Evolutionary conservation across 108 stramenopile genomes (phyloP).

Genomic region (Pelagomonas calceolata): DNA sequence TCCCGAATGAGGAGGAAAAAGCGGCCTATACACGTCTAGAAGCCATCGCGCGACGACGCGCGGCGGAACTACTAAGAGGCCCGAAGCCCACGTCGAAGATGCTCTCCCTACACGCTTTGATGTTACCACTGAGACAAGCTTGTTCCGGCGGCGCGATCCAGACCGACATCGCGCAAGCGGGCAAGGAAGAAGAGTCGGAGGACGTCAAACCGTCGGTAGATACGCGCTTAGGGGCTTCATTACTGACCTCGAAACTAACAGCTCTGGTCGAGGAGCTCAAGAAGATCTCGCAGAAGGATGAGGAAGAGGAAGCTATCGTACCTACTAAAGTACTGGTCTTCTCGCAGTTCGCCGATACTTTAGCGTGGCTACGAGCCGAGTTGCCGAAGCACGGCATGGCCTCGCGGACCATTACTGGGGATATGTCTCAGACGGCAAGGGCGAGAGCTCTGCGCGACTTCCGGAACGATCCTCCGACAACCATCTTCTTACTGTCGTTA

Average conservation of each 20-base stretch:
- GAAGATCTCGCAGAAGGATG: too few relatives aligned
- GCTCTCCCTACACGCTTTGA: constrained; percentile 9
- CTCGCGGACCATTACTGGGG: constrained; percentile 32
- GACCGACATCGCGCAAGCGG: not conserved
- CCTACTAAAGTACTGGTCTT: constrained; percentile 36
- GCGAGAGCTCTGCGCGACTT: constrained; percentile 39
- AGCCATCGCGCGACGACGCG: constrained; percentile 5
- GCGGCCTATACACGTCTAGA: constrained; percentile 26
- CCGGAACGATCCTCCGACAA: constrained; percentile 36
- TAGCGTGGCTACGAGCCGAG: constrained; percentile 29
- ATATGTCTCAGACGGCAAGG: constrained; percentile 34
- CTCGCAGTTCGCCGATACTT: constrained; percentile 34
- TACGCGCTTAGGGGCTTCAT: too few relatives aligned
- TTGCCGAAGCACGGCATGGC: constrained; percentile 39
- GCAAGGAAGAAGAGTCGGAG: not conserved
- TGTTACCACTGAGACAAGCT: constrained; percentile 25
- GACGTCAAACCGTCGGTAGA: too few relatives aligned
- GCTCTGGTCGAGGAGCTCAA: too few relatives aligned
- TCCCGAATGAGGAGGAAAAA: constrained; percentile 18
- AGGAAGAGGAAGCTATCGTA: not conserved
- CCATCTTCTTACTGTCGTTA: constrained; percentile 43
- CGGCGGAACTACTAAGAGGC: too few relatives aligned
- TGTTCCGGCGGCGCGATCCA: constrained; percentile 37
- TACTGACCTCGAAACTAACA: too few relatives aligned
- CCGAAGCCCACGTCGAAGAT: too few relatives aligned